phyloP scores from a whole-genome alignment of 768 basidiomycete species.

The Macrolepiota fuliginosa region DNA sequence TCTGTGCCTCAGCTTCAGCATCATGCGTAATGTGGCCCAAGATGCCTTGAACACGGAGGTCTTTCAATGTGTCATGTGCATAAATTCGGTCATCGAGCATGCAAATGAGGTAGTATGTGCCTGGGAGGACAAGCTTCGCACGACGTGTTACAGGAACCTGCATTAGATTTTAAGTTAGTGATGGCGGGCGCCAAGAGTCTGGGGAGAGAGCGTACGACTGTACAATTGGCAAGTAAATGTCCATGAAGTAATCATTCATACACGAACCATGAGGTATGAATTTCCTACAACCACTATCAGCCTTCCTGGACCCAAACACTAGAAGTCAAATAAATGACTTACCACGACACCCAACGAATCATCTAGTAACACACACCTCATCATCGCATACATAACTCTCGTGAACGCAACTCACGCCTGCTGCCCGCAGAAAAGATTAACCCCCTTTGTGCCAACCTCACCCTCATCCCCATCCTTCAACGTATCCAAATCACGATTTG shows the following conservation, averaged over 20 bases:
- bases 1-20: too few species aligned
- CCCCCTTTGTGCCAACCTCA: conserved; percentile 72
- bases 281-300: conserved; percentile 21
- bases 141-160: too few species aligned
- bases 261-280: conserved; percentile 30
- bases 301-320: not conserved
- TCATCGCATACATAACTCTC: conserved; percentile 74
- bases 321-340: conserved; percentile 24
- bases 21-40: too few species aligned
- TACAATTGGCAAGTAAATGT: conserved; percentile 28
- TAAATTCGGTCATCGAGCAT: conserved; percentile 83
- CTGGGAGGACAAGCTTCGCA: too few species aligned
- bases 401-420: conserved; percentile 85
- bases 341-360: conserved; percentile 83
- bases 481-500: conserved; percentile 76
- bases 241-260: conserved; percentile 29
- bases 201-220: conserved; percentile 23
- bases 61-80: conserved; percentile 64
- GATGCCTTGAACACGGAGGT: too few species aligned
- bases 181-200: not conserved
- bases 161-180: too few species aligned
- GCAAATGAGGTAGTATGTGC: conserved; percentile 65
- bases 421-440: conserved; percentile 74
- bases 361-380: conserved; percentile 68
- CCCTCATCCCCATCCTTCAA: conserved; percentile 86